A percentile compares a stretch with the other conserved stretches of the same genome.
Conservation (phyloP, 2,329 filamentous ascomycete genomes). For the Ophiostoma sp. region DNA sequence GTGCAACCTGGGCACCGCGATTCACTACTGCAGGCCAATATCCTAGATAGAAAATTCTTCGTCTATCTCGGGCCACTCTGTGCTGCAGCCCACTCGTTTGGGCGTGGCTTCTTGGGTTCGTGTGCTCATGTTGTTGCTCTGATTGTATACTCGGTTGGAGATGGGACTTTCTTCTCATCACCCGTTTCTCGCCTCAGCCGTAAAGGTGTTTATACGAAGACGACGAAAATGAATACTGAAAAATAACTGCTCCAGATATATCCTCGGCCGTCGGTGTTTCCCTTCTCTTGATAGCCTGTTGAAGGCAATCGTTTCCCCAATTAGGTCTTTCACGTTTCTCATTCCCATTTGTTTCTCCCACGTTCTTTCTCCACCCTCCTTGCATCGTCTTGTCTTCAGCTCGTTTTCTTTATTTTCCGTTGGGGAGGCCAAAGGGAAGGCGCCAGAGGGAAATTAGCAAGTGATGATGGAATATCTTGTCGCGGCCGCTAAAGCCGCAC, state of each 20-base stretch:
- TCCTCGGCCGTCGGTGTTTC: slow-evolving; percentile 13
- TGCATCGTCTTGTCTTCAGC: not conserved
- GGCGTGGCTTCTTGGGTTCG: not conserved
- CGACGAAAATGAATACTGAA: not conserved
- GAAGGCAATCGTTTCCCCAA: not conserved
- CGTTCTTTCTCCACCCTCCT: not conserved
- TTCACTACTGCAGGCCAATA: slow-evolving; percentile 9
- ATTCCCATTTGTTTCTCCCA: not conserved
- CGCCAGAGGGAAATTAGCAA: slow-evolving; percentile 9
- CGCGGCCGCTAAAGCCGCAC: slow-evolving; percentile 22
- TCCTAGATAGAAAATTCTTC: not conserved
- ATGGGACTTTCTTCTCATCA: not conserved
- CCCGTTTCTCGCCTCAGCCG: not conserved
- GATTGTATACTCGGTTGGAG: not conserved
- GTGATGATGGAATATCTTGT: slow-evolving; percentile 8
- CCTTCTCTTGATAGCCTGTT: not conserved
- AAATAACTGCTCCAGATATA: not conserved
- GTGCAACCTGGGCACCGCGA: slow-evolving; percentile 3
- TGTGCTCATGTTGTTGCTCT: not conserved
- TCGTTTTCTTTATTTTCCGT: not conserved
- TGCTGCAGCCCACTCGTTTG: slow-evolving; percentile 5
- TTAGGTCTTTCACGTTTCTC: not conserved
- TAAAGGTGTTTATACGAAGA: not conserved
- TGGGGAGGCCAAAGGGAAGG: not conserved
- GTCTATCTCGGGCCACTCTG: not conserved